Evolutionary conservation across 2,329 filamentous ascomycete genomes (phyloP), one percentile per base, ranked within the genome.

Genomic region (Penicillium nordicum): DNA sequence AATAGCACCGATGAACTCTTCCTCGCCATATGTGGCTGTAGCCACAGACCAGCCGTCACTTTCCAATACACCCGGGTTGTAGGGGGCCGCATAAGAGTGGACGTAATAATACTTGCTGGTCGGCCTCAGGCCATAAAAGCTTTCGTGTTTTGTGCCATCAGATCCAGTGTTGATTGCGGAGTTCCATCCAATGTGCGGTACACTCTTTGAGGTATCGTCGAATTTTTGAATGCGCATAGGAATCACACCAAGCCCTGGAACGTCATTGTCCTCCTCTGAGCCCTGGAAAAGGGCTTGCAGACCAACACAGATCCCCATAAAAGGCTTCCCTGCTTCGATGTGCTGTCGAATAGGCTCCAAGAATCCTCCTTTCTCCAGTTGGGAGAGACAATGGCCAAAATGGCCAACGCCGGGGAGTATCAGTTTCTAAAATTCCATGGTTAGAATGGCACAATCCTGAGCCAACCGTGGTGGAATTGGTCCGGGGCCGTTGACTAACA

Each of bases 181-280:
- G 76, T 99, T 99, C 94, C 94, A 99, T 53, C 94, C 94, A 73
- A 99, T 99, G 77, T 99, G 95, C 38, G 94, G 94, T n/a, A 99
- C 95, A 37, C 92, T 87, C 78, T 97, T 97, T 67, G 84, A 79
- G 32, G 76, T 73, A 71, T 90, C 85, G 70, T 90, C 79, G 77
- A 99, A 99, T 58, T 87, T 87, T 69, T 84, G 81, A 62, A 99
- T 82, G 11, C 77, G 79, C 38, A 83, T 84, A 43, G 87, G 85
- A 59, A 97, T 86, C 29, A 96, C 44, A 5, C 88, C 88, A 46
- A 99, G 79, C 1, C 94, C 94, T 2, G 85, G 76, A 14, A 90
- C 86, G 18, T 80, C 74, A 0, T 86, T 78, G 62, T 90, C 87
- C 73, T 99, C 94, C 40, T 85, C 84, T 0, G 94, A 97, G 9